These are phyloP conservation scores for Suillus fuscotomentosus DNA, from an alignment of 768 basidiomycete genomes.

Conservation along the genomic window DNA sequence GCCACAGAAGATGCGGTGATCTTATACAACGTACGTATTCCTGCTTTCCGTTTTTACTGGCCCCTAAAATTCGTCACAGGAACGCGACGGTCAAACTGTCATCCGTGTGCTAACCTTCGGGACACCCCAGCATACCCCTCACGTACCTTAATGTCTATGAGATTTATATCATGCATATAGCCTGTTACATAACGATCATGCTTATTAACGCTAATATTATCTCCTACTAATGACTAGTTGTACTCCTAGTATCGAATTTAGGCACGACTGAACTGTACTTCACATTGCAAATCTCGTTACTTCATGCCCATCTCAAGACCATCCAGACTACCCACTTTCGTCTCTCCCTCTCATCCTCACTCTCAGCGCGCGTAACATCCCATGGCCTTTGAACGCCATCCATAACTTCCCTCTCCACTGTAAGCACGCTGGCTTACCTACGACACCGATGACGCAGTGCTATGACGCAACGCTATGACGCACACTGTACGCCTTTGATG, in stretches of 20 bases:
- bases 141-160: neutral
- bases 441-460: no score
- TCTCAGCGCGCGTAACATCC: slow-evolving; percentile 48
- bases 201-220: neutral
- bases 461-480: no score
- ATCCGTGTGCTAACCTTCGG: slow-evolving; percentile 34
- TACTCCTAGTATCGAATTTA: neutral
- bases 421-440: no score
- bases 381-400: slow-evolving; percentile 44
- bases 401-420: slow-evolving; percentile 50
- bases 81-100: slow-evolving; percentile 31
- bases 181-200: neutral
- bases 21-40: slow-evolving; percentile 47
- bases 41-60: slow-evolving; percentile 6
- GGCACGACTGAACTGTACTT: neutral
- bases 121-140: neutral
- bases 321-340: slow-evolving; percentile 76
- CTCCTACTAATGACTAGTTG: neutral
- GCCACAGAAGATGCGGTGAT: slow-evolving; percentile 63
- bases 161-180: neutral
- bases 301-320: slow-evolving; percentile 46
- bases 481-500: no score
- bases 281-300: neutral
- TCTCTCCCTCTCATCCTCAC: slow-evolving; percentile 66
- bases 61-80: slow-evolving; percentile 14